A percentile compares a stretch with the other conserved stretches of the same genome.
phyloP scores from a whole-genome alignment of 345 rosid species.

The Gossypium arboreum region DNA sequence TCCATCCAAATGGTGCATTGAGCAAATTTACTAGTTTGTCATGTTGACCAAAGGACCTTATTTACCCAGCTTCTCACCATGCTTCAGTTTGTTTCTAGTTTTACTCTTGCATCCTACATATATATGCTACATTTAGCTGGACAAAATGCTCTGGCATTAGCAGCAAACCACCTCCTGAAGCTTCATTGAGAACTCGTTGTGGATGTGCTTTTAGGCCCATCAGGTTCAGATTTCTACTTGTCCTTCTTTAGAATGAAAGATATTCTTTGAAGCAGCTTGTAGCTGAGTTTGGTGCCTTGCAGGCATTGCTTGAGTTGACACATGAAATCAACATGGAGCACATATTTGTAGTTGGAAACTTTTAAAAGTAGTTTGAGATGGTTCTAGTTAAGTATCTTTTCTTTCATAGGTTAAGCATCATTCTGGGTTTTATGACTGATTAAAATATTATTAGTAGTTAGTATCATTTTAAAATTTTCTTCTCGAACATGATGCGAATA shows the following conservation, averaged over 20 bases:
- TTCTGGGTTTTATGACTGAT: background rate
- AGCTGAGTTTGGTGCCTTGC: conserved; percentile 36
- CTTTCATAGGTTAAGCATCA: background rate
- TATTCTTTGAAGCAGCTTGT: conserved; percentile 14
- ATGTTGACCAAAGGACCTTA: background rate
- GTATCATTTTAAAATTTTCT: background rate
- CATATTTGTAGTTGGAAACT: conserved; percentile 62
- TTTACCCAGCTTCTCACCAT: background rate
- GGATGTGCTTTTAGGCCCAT: conserved; percentile 78
- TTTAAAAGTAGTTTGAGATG: conserved; percentile 69
- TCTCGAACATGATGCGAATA: background rate
- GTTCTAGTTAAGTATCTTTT: conserved; percentile 49
- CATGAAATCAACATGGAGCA: conserved; percentile 83
- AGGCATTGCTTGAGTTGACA: conserved; percentile 83
- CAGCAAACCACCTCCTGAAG: conserved; percentile 95
- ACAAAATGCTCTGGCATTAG: conserved; percentile 51
- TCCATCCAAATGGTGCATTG: background rate
- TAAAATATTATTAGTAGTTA: background rate
- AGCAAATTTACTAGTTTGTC: background rate
- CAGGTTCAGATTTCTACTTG: conserved; percentile 49
- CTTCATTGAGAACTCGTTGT: conserved; percentile 64
- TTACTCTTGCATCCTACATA: background rate
- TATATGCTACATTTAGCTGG: conserved; percentile 66
- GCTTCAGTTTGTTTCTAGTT: background rate
- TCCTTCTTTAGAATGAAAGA: conserved; percentile 7